Evolutionary conservation across 2,329 filamentous ascomycete genomes (phyloP).

Genomic region (Chaetomium globosum): DNA sequence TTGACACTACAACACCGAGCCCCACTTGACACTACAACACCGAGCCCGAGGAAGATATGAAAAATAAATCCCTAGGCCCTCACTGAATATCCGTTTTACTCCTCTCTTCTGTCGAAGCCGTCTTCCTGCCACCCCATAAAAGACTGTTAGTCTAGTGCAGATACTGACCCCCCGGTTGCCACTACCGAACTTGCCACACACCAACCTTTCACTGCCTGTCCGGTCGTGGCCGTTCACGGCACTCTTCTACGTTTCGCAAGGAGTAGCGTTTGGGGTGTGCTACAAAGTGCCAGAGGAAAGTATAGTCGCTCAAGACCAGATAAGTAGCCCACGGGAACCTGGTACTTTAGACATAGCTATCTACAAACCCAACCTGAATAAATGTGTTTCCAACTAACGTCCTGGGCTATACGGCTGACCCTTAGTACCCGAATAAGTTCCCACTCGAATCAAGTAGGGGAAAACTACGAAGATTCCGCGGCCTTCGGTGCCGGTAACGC

Average conservation of each 20-base stretch:
- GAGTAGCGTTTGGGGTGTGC: too few species aligned
- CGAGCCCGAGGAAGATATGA: not conserved
- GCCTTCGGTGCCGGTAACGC: conserved; percentile 40
- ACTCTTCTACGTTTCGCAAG: too few species aligned
- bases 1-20: too few species aligned
- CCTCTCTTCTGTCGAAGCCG: not conserved
- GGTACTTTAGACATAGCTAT: not conserved
- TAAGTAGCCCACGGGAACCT: not conserved
- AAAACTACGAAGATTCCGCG: not conserved
- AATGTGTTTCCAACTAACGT: not conserved
- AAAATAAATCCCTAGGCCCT: not conserved
- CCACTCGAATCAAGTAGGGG: not conserved
- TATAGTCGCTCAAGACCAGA: not conserved
- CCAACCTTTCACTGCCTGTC: too few species aligned
- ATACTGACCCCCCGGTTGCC: not conserved
- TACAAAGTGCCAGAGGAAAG: too few species aligned
- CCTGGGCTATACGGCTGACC: not conserved
- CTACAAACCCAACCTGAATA: not conserved
- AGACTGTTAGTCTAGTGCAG: not conserved
- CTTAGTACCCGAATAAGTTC: not conserved
- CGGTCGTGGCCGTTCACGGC: too few species aligned
- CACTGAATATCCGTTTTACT: not conserved
- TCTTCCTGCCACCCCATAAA: not conserved
- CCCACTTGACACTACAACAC: too few species aligned
- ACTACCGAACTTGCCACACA: not conserved